A percentile compares a stretch with the other conserved stretches of the same genome.
phyloP scores from a whole-genome alignment of 208 protist species.

The Acanthamoeba lenticulata region DNA sequence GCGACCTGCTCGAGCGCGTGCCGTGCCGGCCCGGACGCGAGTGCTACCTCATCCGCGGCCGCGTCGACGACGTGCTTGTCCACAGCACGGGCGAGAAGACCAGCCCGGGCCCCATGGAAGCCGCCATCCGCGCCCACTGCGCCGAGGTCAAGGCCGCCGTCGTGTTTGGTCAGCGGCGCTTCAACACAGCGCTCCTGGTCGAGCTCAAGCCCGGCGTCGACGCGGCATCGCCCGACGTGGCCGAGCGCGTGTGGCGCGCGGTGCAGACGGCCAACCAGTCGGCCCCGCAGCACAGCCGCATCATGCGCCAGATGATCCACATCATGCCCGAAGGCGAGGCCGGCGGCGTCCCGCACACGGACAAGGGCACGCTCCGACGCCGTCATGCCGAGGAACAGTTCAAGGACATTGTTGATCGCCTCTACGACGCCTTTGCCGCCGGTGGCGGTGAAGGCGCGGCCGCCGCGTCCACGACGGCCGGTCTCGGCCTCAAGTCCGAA shows the following conservation, averaged over 20 bases:
- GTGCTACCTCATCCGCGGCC: background rate
- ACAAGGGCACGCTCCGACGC: background rate
- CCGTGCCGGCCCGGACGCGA: background rate
- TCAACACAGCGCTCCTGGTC: background rate
- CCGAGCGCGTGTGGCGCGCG: background rate
- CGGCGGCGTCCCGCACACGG: background rate
- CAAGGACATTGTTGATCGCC: background rate
- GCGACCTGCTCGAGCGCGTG: background rate
- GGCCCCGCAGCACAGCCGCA: constrained; percentile 17
- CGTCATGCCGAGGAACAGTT: background rate
- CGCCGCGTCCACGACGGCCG: background rate
- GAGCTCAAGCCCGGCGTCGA: background rate
- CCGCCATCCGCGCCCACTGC: background rate
- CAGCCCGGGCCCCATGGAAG: background rate
- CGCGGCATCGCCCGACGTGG: background rate
- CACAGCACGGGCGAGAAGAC: constrained; percentile 30
- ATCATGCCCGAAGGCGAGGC: background rate
- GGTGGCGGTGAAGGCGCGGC: background rate
- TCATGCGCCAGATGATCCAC: background rate
- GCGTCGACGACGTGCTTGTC: background rate
- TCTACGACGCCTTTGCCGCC: background rate
- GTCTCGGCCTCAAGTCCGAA: background rate
- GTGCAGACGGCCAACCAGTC: background rate
- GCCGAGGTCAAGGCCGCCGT: background rate
- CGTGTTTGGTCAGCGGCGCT: background rate